Evolutionary conservation across 2,329 filamentous ascomycete genomes (phyloP).

Genomic region (Atkinsonella texensis): DNA sequence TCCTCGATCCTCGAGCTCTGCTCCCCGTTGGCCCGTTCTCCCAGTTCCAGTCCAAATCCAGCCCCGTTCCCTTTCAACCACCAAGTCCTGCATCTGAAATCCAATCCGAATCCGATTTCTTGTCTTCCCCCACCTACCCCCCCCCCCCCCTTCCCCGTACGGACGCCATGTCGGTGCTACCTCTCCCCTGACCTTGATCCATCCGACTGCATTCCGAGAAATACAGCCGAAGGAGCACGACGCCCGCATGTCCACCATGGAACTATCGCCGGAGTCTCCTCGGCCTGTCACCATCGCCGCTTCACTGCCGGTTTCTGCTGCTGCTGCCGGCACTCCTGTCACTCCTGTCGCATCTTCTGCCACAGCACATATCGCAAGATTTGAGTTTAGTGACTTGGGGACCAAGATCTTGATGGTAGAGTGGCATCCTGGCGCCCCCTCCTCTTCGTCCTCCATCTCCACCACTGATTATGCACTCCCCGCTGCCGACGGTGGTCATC

Average conservation of each 20-base stretch:
- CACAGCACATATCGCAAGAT: conserved; percentile 46
- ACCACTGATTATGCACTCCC: background rate
- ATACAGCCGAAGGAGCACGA: conserved; percentile 4
- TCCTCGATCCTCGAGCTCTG: background rate
- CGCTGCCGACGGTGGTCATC: conserved; percentile 3
- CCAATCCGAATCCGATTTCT: no score
- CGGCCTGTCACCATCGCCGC: conserved; percentile 13
- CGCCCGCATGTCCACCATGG: conserved; percentile 10
- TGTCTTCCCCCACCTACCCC: no score
- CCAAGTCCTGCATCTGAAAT: background rate
- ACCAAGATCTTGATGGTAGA: conserved; percentile 92
- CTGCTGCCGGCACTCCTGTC: conserved; percentile 3
- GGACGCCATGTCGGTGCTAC: conserved; percentile 7
- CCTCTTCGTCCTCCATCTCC: background rate
- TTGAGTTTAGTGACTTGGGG: conserved; percentile 79
- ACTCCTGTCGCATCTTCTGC: conserved; percentile 7
- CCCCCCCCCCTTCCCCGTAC: background rate
- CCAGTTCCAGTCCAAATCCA: background rate
- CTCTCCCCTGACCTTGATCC: conserved; percentile 5
- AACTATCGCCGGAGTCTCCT: conserved; percentile 21
- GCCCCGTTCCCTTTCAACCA: background rate
- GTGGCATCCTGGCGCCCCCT: conserved; percentile 46
- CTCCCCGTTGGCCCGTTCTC: background rate
- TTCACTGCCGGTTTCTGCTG: background rate
- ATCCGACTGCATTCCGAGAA: conserved; percentile 7